Evolutionary conservation across 2,329 filamentous ascomycete genomes (phyloP), one percentile per base, ranked within the genome.

Genomic region (Aspergillus hiratsukae): DNA sequence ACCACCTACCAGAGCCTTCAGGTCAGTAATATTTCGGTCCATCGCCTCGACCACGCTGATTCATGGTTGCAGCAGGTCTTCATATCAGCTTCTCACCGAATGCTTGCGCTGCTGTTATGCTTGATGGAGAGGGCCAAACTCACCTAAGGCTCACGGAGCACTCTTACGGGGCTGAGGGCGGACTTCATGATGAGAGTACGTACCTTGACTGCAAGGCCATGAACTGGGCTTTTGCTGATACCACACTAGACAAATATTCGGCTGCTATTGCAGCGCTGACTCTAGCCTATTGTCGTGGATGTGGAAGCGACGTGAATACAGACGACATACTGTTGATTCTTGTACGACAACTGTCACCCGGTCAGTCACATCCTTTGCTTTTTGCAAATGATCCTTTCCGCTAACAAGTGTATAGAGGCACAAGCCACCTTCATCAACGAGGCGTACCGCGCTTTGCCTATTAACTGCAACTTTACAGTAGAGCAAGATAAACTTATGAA

Each of bases 381-480:
- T 71, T 74, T 66, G 64, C 69, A 62, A 60, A 41, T 11, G 25
- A 21, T 17, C 31, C 14, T 17, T 35, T 37, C 14, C 6, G 17
- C 61, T 72, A 58, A 69, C 43, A 43, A 10, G 45, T 14, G 54
- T 54, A 37, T 65, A 86, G 83, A 81, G 51, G 85, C 88, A 61
- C 77, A 84, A 53, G 78, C 80, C 45, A 80, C 86, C 56, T 86
- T 87, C 78, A 76, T 89, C 52, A 80, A 78, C 43, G 86, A 89
- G 61, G 77, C 91, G 11, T 85, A 90, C 52, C 81, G 83, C 43
- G 84, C 89, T 56, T 77, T 92, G 52, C 87, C 87, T 60, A 80
- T 90, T 29, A 85, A 87, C 51, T 84, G 92, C 49, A 93, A 97
- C 74, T 95, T 92, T 68, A 88, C 90, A 0, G 83, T 89, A 50